Base-by-base conservation (phyloP, 352 stramenopile species). In the Pseudoperonospora humuli region DNA sequence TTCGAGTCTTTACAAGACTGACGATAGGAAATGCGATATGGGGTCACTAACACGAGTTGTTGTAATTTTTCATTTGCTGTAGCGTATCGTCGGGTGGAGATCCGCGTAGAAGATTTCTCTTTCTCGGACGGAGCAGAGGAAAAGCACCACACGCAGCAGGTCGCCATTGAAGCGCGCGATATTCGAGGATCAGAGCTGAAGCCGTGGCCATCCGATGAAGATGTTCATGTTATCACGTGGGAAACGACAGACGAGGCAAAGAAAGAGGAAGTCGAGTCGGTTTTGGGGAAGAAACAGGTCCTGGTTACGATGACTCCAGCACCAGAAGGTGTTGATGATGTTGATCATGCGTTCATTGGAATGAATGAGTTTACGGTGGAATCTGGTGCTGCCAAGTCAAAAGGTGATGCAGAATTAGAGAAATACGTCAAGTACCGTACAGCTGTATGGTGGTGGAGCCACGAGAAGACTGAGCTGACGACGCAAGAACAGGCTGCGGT, bases 71-170 rank as follows among this genome's bases (percentile, higher is more conserved):
- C n/a, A n/a, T n/a, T n/a, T 50, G 5, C 19, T 38, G 3, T 25
- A 69, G 63, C 63, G 11, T 56, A 58, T 36, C 38, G 45, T 20
- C 48, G 62, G 21, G 57, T 82, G 20, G 68, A 84, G 56, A 82
- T 87, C 45, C 62, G 52, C n/a, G 69, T 80, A 9, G 67, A 84
- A 32, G 70, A 83, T 41, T 87, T 69, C 24, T 80, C 65, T 7
- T 87, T 84, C 48, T 72, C 72, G 20, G 75, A 83, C 8, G 67
- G 71, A 45, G 48, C 45, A 0, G 57, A 64, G 15, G 57, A 74
- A 15, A 62, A 64, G 9, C 57, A 64, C 26, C 19, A 9, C 10
- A 44, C 60, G 29, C 35, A 17, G 19, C 47, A 61, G 26, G 50
- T 86, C 19, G 64, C 58, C 9, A 76, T 86, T 23, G 65, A 84